phyloP scores from a whole-genome alignment of 2,329 filamentous ascomycete genomes.

The Exophiala oligosperma region DNA sequence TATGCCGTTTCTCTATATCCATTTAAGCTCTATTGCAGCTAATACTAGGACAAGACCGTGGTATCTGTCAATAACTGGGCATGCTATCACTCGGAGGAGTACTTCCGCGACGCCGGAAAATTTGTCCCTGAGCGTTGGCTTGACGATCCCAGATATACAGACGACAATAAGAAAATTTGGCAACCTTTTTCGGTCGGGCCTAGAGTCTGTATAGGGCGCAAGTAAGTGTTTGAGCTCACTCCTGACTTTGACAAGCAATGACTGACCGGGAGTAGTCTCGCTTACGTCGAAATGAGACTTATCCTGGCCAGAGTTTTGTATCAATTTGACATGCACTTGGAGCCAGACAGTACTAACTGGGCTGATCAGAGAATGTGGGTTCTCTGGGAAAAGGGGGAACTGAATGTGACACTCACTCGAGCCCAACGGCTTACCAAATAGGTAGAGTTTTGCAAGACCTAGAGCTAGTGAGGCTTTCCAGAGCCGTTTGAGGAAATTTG shows the following conservation, averaged over 20 bases:
- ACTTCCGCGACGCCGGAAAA: background rate
- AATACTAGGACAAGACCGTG: background rate
- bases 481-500: too few species aligned
- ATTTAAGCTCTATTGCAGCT: background rate
- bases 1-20: background rate
- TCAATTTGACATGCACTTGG: background rate
- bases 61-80: too few species aligned
- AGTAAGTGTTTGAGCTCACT: background rate
- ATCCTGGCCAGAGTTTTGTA: background rate
- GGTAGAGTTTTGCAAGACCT: too few species aligned
- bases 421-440: too few species aligned
- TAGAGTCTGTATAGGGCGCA: background rate
- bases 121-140: background rate
- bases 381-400: background rate
- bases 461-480: too few species aligned
- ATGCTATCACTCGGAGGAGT: background rate
- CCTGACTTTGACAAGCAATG: background rate
- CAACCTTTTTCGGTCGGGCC: background rate
- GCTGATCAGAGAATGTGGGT: background rate
- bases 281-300: background rate
- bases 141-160: background rate
- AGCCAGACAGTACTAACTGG: background rate
- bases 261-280: background rate
- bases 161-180: background rate
- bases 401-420: too few species aligned